Conservation (phyloP, 371 early-diverging fungal genomes). For the Dichotomocladium elegans region DNA sequence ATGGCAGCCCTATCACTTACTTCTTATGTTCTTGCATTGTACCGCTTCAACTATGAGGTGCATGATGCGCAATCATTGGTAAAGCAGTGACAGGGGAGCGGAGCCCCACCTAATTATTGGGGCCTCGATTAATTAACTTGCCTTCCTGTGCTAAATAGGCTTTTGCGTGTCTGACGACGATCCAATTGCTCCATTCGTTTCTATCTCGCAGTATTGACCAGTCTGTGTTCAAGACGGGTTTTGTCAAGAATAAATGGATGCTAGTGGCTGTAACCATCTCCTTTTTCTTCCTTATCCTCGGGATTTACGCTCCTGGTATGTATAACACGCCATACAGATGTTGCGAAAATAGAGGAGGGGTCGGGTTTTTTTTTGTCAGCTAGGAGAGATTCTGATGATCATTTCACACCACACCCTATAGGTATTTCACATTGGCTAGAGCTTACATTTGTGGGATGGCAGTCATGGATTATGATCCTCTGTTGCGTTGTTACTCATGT, state of each 20-base stretch:
- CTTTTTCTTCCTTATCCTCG: conserved; percentile 62
- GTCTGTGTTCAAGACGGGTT: conserved; percentile 68
- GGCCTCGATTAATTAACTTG: no score
- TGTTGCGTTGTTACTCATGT: conserved; percentile 66
- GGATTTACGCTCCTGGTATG: conserved; percentile 68
- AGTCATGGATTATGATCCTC: conserved; percentile 75
- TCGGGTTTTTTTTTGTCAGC: no score
- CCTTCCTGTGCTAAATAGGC: no score
- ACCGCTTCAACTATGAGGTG: conserved; percentile 26
- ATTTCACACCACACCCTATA: background rate
- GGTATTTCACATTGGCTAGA: conserved; percentile 57
- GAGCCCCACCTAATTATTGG: no score
- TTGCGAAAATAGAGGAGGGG: no score
- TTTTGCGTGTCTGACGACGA: conserved; percentile 69
- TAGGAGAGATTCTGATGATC: no score
- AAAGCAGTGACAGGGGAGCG: background rate
- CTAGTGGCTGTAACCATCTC: conserved; percentile 64
- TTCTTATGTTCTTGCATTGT: conserved; percentile 50
- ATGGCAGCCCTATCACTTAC: conserved; percentile 62
- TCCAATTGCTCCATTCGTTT: conserved; percentile 82
- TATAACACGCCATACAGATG: background rate
- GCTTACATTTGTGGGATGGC: conserved; percentile 57
- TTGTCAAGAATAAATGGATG: conserved; percentile 75
- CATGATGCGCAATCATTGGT: conserved; percentile 25
- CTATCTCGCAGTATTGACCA: conserved; percentile 65